phyloP scores from a whole-genome alignment of 2,329 filamentous ascomycete genomes.

The Daldinia sp. region DNA sequence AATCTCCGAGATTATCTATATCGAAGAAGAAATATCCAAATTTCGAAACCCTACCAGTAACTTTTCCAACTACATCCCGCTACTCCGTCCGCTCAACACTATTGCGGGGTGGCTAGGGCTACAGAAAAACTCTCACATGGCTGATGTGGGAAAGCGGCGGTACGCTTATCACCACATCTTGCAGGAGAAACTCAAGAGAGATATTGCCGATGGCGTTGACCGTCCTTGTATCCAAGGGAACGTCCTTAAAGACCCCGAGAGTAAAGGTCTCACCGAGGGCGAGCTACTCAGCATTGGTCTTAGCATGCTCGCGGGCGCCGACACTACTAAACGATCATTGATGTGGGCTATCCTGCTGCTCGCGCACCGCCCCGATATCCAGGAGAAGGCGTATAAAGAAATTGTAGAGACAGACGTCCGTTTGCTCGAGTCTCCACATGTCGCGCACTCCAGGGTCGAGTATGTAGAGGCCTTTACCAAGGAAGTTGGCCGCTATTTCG shows the following conservation, averaged over 20 bases:
- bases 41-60: slow-evolving; percentile 74
- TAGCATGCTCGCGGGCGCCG: slow-evolving; percentile 64
- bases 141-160: slow-evolving; percentile 65
- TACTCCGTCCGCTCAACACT: slow-evolving; percentile 66
- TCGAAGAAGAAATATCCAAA: slow-evolving; percentile 71
- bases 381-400: slow-evolving; percentile 45
- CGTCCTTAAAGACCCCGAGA: slow-evolving; percentile 74
- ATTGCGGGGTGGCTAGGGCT: slow-evolving; percentile 55
- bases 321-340: slow-evolving; percentile 48
- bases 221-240: slow-evolving; percentile 76
- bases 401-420: slow-evolving; percentile 31
- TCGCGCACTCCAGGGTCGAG: slow-evolving; percentile 39
- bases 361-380: slow-evolving; percentile 47
- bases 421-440: slow-evolving; percentile 33
- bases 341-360: slow-evolving; percentile 49
- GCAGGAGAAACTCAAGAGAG: slow-evolving; percentile 67
- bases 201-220: slow-evolving; percentile 70
- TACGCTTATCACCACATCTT: slow-evolving; percentile 70
- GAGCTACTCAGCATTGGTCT: slow-evolving; percentile 76
- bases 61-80: slow-evolving; percentile 73
- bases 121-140: slow-evolving; percentile 56
- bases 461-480: slow-evolving; percentile 42
- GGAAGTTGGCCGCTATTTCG: slow-evolving; percentile 41
- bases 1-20: slow-evolving; percentile 70
- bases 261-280: slow-evolving; percentile 70